phyloP scores from a whole-genome alignment of 108 stramenopile genomes.

The Thalassiosira profunda region DNA sequence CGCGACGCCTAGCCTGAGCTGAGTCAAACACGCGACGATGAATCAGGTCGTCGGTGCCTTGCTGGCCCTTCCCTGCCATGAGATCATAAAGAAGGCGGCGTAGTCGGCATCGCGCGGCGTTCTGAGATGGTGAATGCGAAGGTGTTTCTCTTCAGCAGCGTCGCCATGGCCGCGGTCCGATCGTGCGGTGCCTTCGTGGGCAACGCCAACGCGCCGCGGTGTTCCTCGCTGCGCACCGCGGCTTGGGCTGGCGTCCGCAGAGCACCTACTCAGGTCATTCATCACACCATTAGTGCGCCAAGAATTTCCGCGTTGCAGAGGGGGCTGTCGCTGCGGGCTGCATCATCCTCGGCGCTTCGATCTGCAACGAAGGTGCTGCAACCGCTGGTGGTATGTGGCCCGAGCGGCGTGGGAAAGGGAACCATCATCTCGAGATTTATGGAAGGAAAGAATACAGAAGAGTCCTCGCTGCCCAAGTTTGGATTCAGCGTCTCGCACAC shows the following conservation, averaged over 20 bases:
- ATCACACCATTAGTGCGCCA: no score
- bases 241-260: no score
- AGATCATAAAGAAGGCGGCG: no score
- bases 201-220: neutral
- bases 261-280: no score
- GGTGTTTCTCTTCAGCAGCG: neutral
- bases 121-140: neutral
- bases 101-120: no score
- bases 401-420: constrained; percentile 63
- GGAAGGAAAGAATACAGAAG: constrained; percentile 7
- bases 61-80: no score
- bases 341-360: no score
- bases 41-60: no score
- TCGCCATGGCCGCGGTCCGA: constrained; percentile 2
- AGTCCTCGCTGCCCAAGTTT: constrained; percentile 43
- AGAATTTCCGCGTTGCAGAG: no score
- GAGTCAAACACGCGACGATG: no score
- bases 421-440: constrained; percentile 55
- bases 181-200: constrained; percentile 3
- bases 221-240: neutral
- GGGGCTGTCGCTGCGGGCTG: no score
- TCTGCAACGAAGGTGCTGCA: neutral
- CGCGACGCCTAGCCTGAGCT: no score
- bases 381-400: constrained; percentile 55
- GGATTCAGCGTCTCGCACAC: constrained; percentile 92